phyloP scores from a whole-genome alignment of 352 stramenopile genomes.

The Phytophthora cryptogea region DNA sequence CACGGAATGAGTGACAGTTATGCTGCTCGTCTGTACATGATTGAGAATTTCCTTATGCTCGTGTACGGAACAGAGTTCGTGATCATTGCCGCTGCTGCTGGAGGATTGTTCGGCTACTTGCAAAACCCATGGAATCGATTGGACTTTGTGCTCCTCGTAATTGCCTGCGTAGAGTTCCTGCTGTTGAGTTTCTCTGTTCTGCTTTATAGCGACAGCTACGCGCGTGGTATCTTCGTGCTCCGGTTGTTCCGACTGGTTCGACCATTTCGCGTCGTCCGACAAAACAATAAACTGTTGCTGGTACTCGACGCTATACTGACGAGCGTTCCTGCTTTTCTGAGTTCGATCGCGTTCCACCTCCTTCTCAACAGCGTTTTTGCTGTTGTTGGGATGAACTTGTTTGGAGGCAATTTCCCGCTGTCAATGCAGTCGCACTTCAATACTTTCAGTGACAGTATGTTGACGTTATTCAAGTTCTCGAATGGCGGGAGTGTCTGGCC shows the following conservation, averaged over 20 bases:
- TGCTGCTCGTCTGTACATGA: constrained; percentile 58
- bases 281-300: constrained; percentile 74
- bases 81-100: constrained; percentile 53
- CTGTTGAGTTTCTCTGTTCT: constrained; percentile 62
- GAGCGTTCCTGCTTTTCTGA: constrained; percentile 72
- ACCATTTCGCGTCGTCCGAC: constrained; percentile 76
- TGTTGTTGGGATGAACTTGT: constrained; percentile 85
- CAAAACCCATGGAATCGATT: constrained; percentile 85
- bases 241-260: constrained; percentile 76
- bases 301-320: constrained; percentile 74
- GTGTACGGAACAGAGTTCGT: constrained; percentile 76
- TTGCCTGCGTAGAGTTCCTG: constrained; percentile 68
- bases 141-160: constrained; percentile 72
- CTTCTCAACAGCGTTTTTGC: constrained; percentile 81
- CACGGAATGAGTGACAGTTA: constrained; percentile 68
- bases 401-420: constrained; percentile 72
- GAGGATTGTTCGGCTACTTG: constrained; percentile 68
- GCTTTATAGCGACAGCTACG: constrained; percentile 68
- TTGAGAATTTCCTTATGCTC: constrained; percentile 71
- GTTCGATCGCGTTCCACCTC: constrained; percentile 59
- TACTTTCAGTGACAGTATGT: constrained; percentile 82
- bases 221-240: constrained; percentile 77
- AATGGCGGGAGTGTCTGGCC: constrained; percentile 83
- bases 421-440: constrained; percentile 82
- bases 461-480: constrained; percentile 87